Conservation (phyloP, 139 green algal species). For the Coelastrella sp. region DNA sequence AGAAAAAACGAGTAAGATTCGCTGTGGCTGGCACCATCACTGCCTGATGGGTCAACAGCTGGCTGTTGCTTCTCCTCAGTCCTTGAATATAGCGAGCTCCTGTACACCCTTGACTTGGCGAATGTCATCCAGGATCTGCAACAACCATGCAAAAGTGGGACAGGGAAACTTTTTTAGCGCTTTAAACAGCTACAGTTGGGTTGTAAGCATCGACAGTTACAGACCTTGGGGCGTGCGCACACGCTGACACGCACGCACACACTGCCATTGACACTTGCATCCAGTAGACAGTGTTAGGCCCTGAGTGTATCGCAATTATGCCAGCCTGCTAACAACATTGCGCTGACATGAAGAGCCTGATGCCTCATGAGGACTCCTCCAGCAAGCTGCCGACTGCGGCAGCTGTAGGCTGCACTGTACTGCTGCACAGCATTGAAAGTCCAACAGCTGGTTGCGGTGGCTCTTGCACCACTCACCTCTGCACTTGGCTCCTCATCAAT, state of each 20-base stretch:
- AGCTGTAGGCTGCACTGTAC: too few species aligned
- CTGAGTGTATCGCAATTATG: too few species aligned
- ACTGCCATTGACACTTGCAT: too few species aligned
- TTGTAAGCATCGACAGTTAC: not conserved
- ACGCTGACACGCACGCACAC: too few species aligned
- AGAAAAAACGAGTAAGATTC: too few species aligned
- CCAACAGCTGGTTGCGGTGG: not conserved
- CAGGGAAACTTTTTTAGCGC: not conserved
- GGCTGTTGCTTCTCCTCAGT: not conserved
- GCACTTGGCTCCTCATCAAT: conserved; percentile 75
- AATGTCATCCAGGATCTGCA: conserved; percentile 51
- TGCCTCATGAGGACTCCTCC: too few species aligned
- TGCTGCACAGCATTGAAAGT: not conserved
- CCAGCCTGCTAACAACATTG: too few species aligned
- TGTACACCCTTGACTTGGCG: conserved; percentile 52
- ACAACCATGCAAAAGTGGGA: not conserved
- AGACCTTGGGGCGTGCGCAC: too few species aligned
- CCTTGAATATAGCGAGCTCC: conserved; percentile 65
- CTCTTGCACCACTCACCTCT: conserved; percentile 16
- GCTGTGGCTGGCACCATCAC: too few species aligned
- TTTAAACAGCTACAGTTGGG: not conserved
- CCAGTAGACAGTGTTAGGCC: not conserved
- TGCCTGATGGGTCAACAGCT: too few species aligned
- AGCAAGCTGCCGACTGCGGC: too few species aligned
- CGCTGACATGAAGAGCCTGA: too few species aligned